Conservation (phyloP, 2,329 filamentous ascomycete genomes). For the Exophiala spinifera region DNA sequence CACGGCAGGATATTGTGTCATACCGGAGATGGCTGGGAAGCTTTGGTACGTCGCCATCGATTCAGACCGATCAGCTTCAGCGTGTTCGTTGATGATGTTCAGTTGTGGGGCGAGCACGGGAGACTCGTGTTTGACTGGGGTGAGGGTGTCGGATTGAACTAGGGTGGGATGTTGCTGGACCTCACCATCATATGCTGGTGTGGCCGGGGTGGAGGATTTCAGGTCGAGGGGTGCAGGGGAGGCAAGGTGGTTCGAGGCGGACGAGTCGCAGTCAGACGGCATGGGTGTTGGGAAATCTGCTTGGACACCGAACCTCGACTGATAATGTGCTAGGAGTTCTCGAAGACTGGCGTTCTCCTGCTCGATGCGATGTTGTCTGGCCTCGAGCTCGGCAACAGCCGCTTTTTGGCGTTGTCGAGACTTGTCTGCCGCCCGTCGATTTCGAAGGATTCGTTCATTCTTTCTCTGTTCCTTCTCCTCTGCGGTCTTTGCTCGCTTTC, state of each 20-base stretch:
- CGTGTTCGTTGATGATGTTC: constrained; percentile 29
- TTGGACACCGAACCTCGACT: constrained; percentile 42
- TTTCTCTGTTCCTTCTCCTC: constrained; percentile 98
- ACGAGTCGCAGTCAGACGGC: constrained; percentile 6
- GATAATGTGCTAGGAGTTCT: constrained; percentile 58
- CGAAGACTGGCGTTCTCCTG: constrained; percentile 69
- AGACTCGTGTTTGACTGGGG: constrained; percentile 24
- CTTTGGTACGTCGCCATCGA: constrained; percentile 25
- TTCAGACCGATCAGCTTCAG: constrained; percentile 43
- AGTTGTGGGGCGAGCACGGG: constrained; percentile 26
- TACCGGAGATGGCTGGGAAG: constrained; percentile 57
- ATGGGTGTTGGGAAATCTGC: constrained; percentile 20
- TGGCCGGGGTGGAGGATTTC: constrained; percentile 36
- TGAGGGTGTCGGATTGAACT: constrained; percentile 32
- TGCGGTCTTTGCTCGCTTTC: constrained; percentile 97
- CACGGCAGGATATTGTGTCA: constrained; percentile 99
- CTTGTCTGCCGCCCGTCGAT: constrained; percentile 92
- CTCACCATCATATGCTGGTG: constrained; percentile 43
- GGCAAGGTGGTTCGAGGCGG: constrained; percentile 5
- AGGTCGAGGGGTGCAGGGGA: constrained; percentile 36
- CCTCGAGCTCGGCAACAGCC: constrained; percentile 80
- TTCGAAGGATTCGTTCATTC: constrained; percentile 94
- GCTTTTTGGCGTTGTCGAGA: constrained; percentile 88
- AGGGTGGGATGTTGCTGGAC: constrained; percentile 37
- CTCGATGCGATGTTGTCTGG: constrained; percentile 63